Evolutionary conservation across 2,329 filamentous ascomycete species (phyloP).

Genomic region (Fusarium nodosum): DNA sequence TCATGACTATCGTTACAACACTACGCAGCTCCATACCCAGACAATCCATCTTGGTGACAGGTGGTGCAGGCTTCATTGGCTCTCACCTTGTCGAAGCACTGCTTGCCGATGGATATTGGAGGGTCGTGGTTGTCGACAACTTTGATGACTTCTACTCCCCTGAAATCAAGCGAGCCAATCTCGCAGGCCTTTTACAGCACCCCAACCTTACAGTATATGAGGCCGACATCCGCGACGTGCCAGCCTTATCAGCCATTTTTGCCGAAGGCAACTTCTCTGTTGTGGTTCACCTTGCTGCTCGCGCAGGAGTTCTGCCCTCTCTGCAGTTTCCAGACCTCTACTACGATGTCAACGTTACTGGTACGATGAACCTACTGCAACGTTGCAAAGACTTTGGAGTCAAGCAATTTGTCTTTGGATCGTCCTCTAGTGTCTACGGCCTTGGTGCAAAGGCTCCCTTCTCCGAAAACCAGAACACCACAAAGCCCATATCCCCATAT

Average conservation of each 20-base stretch:
- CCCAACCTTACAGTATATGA: slow-evolving; percentile 13
- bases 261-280: slow-evolving; percentile 4
- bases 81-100: slow-evolving; percentile 25
- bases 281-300: slow-evolving; percentile 15
- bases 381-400: slow-evolving; percentile 19
- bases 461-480: slow-evolving; percentile 9
- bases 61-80: slow-evolving; percentile 26
- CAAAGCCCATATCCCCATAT: slow-evolving; percentile 14
- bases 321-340: slow-evolving; percentile 4
- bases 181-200: slow-evolving; percentile 9
- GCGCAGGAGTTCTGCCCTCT: slow-evolving; percentile 23
- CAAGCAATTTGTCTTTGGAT: slow-evolving; percentile 21
- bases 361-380: slow-evolving; percentile 16
- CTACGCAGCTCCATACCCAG: slow-evolving; percentile 5
- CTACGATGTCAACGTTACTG: slow-evolving; percentile 24
- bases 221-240: slow-evolving; percentile 17
- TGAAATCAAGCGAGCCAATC: slow-evolving; percentile 22
- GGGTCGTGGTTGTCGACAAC: slow-evolving; percentile 19
- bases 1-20: slow-evolving; percentile 23
- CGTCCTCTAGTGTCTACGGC: slow-evolving; percentile 16
- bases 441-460: slow-evolving; percentile 21
- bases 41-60: slow-evolving; percentile 16
- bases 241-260: slow-evolving; percentile 7
- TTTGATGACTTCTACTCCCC: slow-evolving; percentile 25
- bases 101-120: slow-evolving; percentile 20